Conservation (phyloP, 75 land plant species). For the Pinus albicaulis region DNA sequence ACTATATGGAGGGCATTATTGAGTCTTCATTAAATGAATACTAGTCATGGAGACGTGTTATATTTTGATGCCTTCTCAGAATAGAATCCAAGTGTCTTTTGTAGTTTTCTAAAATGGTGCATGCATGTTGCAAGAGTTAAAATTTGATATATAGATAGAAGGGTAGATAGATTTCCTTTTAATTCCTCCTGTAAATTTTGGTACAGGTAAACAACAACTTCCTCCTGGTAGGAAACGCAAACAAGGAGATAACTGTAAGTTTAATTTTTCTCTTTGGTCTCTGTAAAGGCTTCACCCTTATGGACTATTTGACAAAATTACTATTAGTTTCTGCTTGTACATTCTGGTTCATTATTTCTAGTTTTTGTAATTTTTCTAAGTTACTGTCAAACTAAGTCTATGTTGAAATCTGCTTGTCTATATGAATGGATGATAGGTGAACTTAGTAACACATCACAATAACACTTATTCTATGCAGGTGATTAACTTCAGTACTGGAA, state of each 20-base stretch:
- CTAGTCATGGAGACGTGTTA: background rate
- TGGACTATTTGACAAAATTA: background rate
- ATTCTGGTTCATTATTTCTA: background rate
- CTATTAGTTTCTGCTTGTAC: background rate
- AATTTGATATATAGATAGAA: no score
- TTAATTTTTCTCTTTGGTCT: background rate
- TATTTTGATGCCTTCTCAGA: background rate
- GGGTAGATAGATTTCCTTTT: background rate
- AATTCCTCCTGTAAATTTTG: background rate
- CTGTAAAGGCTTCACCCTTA: background rate
- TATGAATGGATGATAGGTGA: background rate
- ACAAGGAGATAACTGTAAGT: slow-evolving; percentile 73
- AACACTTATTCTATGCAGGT: slow-evolving; percentile 40
- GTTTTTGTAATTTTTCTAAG: background rate
- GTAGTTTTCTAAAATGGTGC: background rate
- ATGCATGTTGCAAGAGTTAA: background rate
- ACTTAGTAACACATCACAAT: background rate
- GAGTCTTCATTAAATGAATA: no score
- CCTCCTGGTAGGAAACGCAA: slow-evolving; percentile 82
- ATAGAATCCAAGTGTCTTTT: background rate
- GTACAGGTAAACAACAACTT: slow-evolving; percentile 94
- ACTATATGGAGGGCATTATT: background rate
- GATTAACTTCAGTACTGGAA: slow-evolving; percentile 96
- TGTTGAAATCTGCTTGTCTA: background rate
- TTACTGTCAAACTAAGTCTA: background rate